Conservation (phyloP, 2,329 filamentous ascomycete genomes). For the Stagonosporopsis chrysanthemi region DNA sequence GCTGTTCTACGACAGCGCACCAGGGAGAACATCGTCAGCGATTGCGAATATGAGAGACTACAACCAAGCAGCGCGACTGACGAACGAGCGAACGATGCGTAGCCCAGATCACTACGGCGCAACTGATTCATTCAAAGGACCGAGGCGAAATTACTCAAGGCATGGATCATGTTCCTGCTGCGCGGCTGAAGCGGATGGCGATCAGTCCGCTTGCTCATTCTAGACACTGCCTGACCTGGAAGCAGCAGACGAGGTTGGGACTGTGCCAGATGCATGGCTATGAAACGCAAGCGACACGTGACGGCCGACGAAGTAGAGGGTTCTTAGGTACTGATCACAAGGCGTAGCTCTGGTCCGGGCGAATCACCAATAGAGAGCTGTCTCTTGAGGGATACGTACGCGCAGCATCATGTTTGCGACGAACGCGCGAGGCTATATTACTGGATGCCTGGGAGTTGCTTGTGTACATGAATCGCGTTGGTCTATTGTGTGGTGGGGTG, state of each 20-base stretch:
- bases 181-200: constrained; percentile 5
- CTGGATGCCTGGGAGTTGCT: background rate
- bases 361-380: no score
- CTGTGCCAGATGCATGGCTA: background rate
- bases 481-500: background rate
- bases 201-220: constrained; percentile 1
- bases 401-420: no score
- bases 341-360: background rate
- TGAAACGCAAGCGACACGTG: background rate
- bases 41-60: background rate
- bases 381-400: no score
- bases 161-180: constrained; percentile 15
- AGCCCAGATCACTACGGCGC: constrained; percentile 1
- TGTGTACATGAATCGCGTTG: background rate
- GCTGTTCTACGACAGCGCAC: constrained; percentile 1
- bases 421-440: no score
- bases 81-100: background rate
- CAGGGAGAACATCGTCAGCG: constrained; percentile 8
- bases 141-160: constrained; percentile 10
- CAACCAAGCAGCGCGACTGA: background rate
- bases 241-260: background rate
- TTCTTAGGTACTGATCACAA: background rate
- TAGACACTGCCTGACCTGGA: background rate
- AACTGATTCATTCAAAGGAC: background rate
- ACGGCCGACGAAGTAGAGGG: background rate